These are phyloP conservation scores for Mycena maculata DNA, from an alignment of 768 basidiomycete species.

Conservation along the genomic window DNA sequence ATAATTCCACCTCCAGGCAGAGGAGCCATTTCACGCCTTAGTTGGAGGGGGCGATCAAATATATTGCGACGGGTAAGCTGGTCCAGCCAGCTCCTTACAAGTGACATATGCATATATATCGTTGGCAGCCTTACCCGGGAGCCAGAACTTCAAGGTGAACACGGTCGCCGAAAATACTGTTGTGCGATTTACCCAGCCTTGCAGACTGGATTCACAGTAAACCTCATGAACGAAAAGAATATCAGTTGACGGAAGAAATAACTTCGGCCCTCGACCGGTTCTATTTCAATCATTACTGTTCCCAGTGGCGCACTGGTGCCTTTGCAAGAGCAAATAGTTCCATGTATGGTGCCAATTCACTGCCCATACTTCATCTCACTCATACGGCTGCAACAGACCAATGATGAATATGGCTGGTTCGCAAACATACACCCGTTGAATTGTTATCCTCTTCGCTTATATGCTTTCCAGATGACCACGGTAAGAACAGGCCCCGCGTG, in stretches of 20 bases:
- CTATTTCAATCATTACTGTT: conserved; percentile 93
- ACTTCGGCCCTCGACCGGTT: conserved; percentile 83
- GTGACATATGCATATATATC: conserved; percentile 14
- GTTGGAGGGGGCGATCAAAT: conserved; percentile 96
- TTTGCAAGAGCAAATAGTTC: conserved; percentile 92
- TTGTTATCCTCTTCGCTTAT: conserved; percentile 9
- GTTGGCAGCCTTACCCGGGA: conserved; percentile 78
- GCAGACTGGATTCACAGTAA: conserved; percentile 84
- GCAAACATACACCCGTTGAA: conserved; percentile 37
- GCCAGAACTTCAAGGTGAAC: conserved; percentile 87
- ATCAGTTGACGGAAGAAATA: conserved; percentile 78
- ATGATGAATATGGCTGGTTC: conserved; percentile 90
- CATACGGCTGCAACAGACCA: conserved; percentile 11
- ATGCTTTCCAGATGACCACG: conserved; percentile 76
- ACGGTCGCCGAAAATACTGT: too few relatives aligned
- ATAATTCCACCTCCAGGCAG: conserved; percentile 38
- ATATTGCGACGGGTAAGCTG: conserved; percentile 80
- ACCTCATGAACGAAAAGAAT: conserved; percentile 66
- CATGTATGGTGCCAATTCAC: conserved; percentile 65
- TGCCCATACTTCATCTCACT: conserved; percentile 7
- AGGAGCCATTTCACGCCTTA: conserved; percentile 87
- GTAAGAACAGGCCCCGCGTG: conserved; percentile 53
- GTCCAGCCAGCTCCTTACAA: conserved; percentile 4
- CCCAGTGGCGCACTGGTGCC: conserved; percentile 85
- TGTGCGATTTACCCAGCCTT: too few relatives aligned